Evolutionary conservation across 2,329 filamentous ascomycete species (phyloP).

Genomic region (Juglanconis oblonga): DNA sequence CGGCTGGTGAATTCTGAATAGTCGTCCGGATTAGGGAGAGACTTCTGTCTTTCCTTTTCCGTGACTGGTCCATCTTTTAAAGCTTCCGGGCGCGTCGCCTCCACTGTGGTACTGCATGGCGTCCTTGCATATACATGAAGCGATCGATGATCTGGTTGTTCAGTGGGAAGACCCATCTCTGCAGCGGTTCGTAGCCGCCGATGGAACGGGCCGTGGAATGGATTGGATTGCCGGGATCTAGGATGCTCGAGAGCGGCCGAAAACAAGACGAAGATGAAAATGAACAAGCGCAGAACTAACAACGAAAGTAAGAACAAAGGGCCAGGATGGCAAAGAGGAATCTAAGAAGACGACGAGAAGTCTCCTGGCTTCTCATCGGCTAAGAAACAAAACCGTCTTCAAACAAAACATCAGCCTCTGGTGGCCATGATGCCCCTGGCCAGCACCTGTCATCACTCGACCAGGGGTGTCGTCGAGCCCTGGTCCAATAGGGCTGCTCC

Average conservation of each 20-base stretch:
- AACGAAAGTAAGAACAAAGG: background rate
- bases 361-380: background rate
- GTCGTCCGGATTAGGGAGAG: slow-evolving; percentile 3
- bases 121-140: slow-evolving; percentile 10
- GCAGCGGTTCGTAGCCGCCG: slow-evolving; percentile 18
- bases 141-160: slow-evolving; percentile 1
- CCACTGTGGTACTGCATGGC: slow-evolving; percentile 3
- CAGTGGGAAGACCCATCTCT: slow-evolving; percentile 8
- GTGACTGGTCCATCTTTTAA: background rate
- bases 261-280: background rate
- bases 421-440: slow-evolving; percentile 4
- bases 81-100: slow-evolving; percentile 1
- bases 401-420: slow-evolving; percentile 14
- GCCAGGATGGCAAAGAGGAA: background rate
- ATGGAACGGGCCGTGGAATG: slow-evolving; percentile 5
- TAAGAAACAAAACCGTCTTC: slow-evolving; percentile 12
- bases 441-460: background rate
- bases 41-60: slow-evolving; percentile 6
- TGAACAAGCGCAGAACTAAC: background rate
- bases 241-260: background rate
- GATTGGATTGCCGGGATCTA: slow-evolving; percentile 4
- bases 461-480: slow-evolving; percentile 2
- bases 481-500: slow-evolving; percentile 13
- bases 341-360: background rate
- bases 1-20: slow-evolving; percentile 13